Evolutionary conservation across 257 asterid genomes (phyloP).

Genomic region (Misopates orontium): DNA sequence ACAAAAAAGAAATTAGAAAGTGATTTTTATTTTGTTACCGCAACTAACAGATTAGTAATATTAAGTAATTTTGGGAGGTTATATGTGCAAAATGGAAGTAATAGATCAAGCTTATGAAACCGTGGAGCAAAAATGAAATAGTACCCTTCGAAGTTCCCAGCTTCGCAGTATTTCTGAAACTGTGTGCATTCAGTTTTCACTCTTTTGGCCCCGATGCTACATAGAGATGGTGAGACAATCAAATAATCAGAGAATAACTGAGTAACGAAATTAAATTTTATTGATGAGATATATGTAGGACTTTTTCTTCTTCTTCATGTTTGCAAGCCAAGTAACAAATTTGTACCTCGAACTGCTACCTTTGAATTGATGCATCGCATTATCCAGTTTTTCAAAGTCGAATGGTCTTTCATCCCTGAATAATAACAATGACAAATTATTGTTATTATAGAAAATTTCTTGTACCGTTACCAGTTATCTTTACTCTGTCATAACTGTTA

Average conservation of each 20-base stretch:
- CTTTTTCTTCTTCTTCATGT: not conserved
- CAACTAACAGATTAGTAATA: too few species aligned
- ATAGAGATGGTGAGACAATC: not conserved
- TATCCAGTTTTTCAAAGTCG: constrained; percentile 64
- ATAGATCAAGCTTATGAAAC: too few species aligned
- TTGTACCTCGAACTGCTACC: constrained; percentile 87
- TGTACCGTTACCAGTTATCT: not conserved
- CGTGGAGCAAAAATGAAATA: not conserved
- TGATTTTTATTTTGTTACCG: too few species aligned
- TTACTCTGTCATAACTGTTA: too few species aligned
- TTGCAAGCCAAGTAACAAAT: not conserved
- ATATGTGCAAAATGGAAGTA: too few species aligned
- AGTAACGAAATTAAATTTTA: not conserved
- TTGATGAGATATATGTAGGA: not conserved
- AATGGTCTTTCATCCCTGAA: constrained; percentile 47
- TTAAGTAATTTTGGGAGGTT: too few species aligned
- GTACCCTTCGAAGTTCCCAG: constrained; percentile 62
- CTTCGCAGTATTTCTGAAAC: constrained; percentile 70
- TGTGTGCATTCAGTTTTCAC: constrained; percentile 65
- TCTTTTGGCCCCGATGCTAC: constrained; percentile 80
- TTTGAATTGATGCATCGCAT: constrained; percentile 69
- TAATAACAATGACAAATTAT: not conserved
- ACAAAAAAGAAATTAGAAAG: too few species aligned
- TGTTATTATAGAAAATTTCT: not conserved
- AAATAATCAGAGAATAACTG: too few species aligned